phyloP scores from a whole-genome alignment of 2,329 filamentous ascomycete species.

The Epichloe amarillans region DNA sequence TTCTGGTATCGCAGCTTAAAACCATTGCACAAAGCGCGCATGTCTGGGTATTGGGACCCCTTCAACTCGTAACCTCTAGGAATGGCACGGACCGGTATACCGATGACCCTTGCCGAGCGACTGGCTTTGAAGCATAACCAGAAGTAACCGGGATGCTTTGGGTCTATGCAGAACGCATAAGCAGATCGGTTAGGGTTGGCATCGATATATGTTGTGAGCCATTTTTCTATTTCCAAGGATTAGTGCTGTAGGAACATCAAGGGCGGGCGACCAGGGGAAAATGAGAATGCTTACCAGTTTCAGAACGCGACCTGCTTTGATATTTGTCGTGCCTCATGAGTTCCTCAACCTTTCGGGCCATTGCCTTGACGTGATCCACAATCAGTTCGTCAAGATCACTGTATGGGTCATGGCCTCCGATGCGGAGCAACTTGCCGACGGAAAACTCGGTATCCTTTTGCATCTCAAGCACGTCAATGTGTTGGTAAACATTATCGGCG shows the following conservation, averaged over 20 bases:
- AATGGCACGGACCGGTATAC: constrained; percentile 79
- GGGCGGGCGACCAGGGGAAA: background rate
- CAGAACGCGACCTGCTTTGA: constrained; percentile 64
- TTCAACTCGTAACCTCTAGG: constrained; percentile 88
- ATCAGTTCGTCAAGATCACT: constrained; percentile 95
- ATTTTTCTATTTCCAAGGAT: constrained; percentile 52
- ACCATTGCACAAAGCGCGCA: constrained; percentile 89
- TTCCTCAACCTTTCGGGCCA: constrained; percentile 95
- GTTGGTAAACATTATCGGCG: constrained; percentile 88
- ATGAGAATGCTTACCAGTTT: constrained; percentile 57
- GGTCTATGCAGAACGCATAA: constrained; percentile 92
- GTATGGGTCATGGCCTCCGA: constrained; percentile 82
- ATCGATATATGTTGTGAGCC: constrained; percentile 90
- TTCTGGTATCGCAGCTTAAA: constrained; percentile 74
- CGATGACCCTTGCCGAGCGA: constrained; percentile 55
- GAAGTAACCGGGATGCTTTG: constrained; percentile 88
- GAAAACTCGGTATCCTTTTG: constrained; percentile 97
- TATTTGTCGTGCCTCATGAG: constrained; percentile 92
- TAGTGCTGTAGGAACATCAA: constrained; percentile 8
- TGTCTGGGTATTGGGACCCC: constrained; percentile 82
- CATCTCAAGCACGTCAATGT: constrained; percentile 92
- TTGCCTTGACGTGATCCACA: constrained; percentile 91
- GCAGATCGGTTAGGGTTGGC: constrained; percentile 89
- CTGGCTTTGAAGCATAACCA: constrained; percentile 93
- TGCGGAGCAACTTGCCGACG: constrained; percentile 71